phyloP scores from a whole-genome alignment of 129 eudicot species.

The Chrysanthemum makinoi region DNA sequence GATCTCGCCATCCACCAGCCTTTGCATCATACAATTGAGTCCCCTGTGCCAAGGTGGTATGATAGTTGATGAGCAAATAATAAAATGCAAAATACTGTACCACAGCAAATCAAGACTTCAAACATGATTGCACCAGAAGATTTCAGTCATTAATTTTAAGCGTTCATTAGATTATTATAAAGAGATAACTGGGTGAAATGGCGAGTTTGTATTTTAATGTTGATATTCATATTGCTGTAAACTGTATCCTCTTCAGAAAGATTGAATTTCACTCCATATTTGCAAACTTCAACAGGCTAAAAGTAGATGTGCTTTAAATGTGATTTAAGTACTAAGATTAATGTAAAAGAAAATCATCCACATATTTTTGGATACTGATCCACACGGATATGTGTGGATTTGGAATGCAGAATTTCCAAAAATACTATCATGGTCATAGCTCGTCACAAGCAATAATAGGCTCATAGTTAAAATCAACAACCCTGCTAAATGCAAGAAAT shows the following conservation, averaged over 20 bases:
- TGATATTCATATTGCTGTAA: slow-evolving; percentile 1
- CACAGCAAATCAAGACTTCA: slow-evolving; percentile 2
- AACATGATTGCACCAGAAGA: slow-evolving; percentile 13
- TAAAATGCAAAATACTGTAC: neutral
- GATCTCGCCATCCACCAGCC: slow-evolving; percentile 99
- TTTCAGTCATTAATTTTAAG: neutral
- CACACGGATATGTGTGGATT: slow-evolving; percentile 5
- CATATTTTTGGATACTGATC: neutral
- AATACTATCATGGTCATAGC: slow-evolving; percentile 9
- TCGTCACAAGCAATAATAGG: slow-evolving; percentile 16
- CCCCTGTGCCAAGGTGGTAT: slow-evolving; percentile 56
- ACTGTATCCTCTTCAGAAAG: slow-evolving; percentile 4
- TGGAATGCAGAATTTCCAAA: slow-evolving; percentile 6
- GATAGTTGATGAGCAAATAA: slow-evolving; percentile 23
- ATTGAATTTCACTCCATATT: slow-evolving; percentile 1
- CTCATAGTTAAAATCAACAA: slow-evolving; percentile 2
- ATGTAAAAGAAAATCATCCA: slow-evolving; percentile 5
- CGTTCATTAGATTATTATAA: neutral
- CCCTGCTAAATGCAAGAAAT: slow-evolving; percentile 3
- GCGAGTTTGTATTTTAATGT: slow-evolving; percentile 6
- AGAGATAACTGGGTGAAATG: neutral
- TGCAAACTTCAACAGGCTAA: slow-evolving; percentile 4
- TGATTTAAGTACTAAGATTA: slow-evolving; percentile 16
- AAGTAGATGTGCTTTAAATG: neutral
- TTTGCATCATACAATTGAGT: slow-evolving; percentile 96